phyloP scores from a whole-genome alignment of 441 rosid species.

The Corymbia citriodora region DNA sequence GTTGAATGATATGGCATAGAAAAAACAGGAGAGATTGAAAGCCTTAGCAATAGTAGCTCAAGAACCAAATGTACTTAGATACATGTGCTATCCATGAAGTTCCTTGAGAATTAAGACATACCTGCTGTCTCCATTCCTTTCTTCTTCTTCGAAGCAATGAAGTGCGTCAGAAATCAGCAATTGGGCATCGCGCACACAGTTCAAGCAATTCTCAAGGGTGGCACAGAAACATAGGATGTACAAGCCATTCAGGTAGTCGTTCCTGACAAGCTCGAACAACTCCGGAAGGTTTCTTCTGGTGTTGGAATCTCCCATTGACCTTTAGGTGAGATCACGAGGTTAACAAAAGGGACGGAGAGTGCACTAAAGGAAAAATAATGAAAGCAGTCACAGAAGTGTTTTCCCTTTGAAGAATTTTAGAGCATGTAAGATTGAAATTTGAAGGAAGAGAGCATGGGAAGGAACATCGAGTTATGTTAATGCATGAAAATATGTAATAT shows the following conservation, averaged over 20 bases:
- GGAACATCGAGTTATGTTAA: too few species aligned
- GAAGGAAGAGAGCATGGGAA: not conserved
- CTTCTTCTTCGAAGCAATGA: not conserved
- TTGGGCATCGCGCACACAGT: not conserved
- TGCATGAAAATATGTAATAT: not conserved
- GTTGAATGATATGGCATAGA: not conserved
- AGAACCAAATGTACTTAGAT: not conserved
- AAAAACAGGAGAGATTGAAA: not conserved
- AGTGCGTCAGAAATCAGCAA: not conserved
- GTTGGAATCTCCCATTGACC: not conserved
- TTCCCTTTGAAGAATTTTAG: not conserved
- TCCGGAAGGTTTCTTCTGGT: not conserved
- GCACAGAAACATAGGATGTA: not conserved
- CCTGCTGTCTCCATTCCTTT: not conserved
- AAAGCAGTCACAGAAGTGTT: not conserved
- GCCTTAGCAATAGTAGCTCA: not conserved
- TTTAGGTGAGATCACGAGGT: not conserved
- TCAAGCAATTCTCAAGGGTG: slow-evolving; percentile 22
- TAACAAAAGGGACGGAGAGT: not conserved
- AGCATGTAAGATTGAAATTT: not conserved
- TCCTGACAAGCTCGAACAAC: slow-evolving; percentile 76
- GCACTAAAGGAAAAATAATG: not conserved
- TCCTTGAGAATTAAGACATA: not conserved
- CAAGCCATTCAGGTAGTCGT: slow-evolving; percentile 52
- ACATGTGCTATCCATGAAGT: not conserved